Evolutionary conservation across 148 eudicot genomes (phyloP), one percentile per base, ranked within the genome.

Genomic region (Pouteria glomerata): DNA sequence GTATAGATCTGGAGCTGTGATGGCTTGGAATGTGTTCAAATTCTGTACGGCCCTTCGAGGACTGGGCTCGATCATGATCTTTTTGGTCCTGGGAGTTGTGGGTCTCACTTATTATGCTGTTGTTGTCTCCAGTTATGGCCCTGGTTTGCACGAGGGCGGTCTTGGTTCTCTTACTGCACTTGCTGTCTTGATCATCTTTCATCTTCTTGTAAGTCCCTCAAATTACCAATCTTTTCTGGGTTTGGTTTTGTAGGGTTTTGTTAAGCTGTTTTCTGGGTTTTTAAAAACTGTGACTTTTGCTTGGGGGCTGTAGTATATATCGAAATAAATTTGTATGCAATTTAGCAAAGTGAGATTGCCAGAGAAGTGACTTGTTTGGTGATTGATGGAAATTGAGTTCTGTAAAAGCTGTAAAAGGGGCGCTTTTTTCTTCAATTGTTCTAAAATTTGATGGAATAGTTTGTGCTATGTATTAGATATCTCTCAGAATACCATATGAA

Each of bases 11-110:
- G 96, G 96, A 21, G 76, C 89, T 35, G 87, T 85, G 69, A 95
- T 95, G 99, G 97, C 97, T 53, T 95, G 97, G 97, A 92, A 95
- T 75, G 96, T 95, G 52, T 95, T 95, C 90, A 88, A 74, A 56
- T 95, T 95, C 71, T 95, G 99, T 23, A 90, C 97, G 58, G 97
- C 97, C 13, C 66, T 95, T 7, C 70, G 87, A 44, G 99, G 96
- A 30, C 81, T 95, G 29, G 99, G 99, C 3, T 95, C 99, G 70
- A 86, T 95, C 82, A 95, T 95, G 99, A 92, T 95, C 73, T 68
- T 95, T 76, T 44, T 95, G 62, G 99, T 95, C 8, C 78, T 92
- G 7, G 96, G 90, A 35, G 82, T 95, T 50, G 94, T 95, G 11
- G 99, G 96, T 64, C 88, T 95, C 57, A 86, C 94, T 26, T 95